Base-by-base conservation (phyloP, 495 filamentous ascomycete genomes). In the Schizothecium vesticola region DNA sequence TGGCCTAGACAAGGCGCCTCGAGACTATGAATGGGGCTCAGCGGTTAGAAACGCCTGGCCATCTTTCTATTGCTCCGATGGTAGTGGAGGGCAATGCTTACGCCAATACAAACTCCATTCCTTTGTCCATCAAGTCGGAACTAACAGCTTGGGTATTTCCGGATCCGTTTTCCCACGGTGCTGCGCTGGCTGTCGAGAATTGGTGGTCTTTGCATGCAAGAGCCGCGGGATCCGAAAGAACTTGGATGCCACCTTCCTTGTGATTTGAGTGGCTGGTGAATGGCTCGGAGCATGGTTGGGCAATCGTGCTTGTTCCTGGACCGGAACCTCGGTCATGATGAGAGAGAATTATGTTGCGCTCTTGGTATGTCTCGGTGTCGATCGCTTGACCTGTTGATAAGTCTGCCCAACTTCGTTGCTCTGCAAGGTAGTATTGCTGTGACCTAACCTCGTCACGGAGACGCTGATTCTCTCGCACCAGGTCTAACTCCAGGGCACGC, bases 41-140 rank as follows among this genome's bases (percentile, higher is more conserved):
- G 24, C n/a, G n/a, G n/a, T n/a, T n/a, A n/a, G n/a, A n/a, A n/a
- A n/a, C n/a, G n/a, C n/a, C n/a, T n/a, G n/a, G n/a, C n/a, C n/a
- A n/a, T n/a, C n/a, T n/a, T n/a, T n/a, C n/a, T n/a, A n/a, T n/a
- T n/a, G n/a, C n/a, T n/a, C n/a, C n/a, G n/a, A n/a, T n/a, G n/a
- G n/a, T n/a, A n/a, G n/a, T n/a, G n/a, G n/a, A n/a, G n/a, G n/a
- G n/a, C n/a, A n/a, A n/a, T n/a, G 25, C 59, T 7, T 61, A 31
- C 59, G 59, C 59, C 3, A 61, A 25, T 6, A 61, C 59, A 61
- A 61, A 61, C 59, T 61, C 59, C 59, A 61, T 61, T 13, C 59
- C 59, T 3, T 23, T n/a, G 23, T 23, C 13, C 19, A 26, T 7
- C 23, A 31, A 3, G 28, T 61, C 59, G 2, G 59, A 61, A 2